These are phyloP conservation scores for Aschersonia sp. DNA, from an alignment of 2,329 filamentous ascomycete genomes.

Conservation along the genomic window DNA sequence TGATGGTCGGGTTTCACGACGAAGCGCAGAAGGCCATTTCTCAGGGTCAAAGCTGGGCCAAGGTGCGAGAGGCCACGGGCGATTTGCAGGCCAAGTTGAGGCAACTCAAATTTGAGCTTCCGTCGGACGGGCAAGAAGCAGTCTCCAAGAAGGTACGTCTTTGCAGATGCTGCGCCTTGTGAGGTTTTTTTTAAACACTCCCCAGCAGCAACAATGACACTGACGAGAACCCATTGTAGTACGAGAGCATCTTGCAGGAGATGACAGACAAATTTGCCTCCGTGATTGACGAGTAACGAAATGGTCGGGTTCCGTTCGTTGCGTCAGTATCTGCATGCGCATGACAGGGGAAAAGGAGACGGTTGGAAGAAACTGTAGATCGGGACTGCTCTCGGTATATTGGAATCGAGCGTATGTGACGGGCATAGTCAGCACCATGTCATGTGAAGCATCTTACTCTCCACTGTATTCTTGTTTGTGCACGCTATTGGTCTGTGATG, in stretches of 20 bases:
- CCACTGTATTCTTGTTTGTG: too few species aligned
- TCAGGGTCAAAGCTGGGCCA: constrained; percentile 82
- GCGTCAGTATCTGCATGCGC: too few species aligned
- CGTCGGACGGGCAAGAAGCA: constrained; percentile 66
- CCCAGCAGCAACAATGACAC: too few species aligned
- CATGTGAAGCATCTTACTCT: too few species aligned
- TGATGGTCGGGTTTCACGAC: constrained; percentile 96
- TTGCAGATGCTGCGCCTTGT: background rate
- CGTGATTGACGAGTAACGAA: constrained; percentile 77
- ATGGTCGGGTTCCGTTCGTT: constrained; percentile 7
- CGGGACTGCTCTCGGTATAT: too few species aligned
- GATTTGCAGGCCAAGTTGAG: constrained; percentile 77
- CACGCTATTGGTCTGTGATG: too few species aligned
- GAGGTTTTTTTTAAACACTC: background rate
- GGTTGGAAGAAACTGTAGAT: too few species aligned
- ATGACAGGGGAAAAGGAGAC: too few species aligned
- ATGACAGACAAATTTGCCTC: constrained; percentile 98
- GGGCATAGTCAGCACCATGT: too few species aligned
- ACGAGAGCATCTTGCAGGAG: constrained; percentile 78
- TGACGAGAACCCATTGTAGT: constrained; percentile 41
- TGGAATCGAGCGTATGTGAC: too few species aligned
- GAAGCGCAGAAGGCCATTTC: constrained; percentile 91
- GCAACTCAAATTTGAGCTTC: constrained; percentile 94
- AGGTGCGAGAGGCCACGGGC: constrained; percentile 78
- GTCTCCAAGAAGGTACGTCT: constrained; percentile 63